Percentiles rank a stretch among this genome's conserved stretches.
phyloP scores from a whole-genome alignment of 495 filamentous ascomycete genomes.

The Elaphomyces granulatus region DNA sequence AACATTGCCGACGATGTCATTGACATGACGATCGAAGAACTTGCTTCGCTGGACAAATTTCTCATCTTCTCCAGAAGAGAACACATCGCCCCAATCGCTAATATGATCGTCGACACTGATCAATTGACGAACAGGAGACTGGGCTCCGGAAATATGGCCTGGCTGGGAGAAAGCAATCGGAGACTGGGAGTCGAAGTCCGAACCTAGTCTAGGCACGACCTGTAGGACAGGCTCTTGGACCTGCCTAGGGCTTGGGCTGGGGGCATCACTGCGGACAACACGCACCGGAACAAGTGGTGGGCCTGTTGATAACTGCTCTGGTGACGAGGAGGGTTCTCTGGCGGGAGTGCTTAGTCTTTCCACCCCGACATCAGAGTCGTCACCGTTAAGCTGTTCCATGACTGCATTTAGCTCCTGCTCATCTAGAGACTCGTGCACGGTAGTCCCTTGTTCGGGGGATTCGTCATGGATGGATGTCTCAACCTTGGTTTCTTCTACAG shows the following conservation, averaged over 20 bases:
- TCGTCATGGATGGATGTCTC: constrained; percentile 5
- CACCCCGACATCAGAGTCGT: constrained; percentile 55
- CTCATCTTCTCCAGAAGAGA: constrained; percentile 67
- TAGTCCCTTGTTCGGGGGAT: not conserved
- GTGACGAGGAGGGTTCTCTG: constrained; percentile 14
- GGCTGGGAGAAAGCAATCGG: constrained; percentile 26
- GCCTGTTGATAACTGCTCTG: constrained; percentile 36
- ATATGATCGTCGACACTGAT: constrained; percentile 51
- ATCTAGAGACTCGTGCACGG: constrained; percentile 34
- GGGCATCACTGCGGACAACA: constrained; percentile 49
- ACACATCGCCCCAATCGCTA: constrained; percentile 84
- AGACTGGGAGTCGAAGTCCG: constrained; percentile 24
- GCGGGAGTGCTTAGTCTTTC: constrained; percentile 41
- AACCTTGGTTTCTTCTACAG: not conserved
- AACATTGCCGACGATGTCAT: constrained; percentile 67
- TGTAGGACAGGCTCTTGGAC: constrained; percentile 34
- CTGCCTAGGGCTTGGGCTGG: constrained; percentile 58
- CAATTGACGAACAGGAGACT: constrained; percentile 49
- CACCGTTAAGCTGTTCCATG: constrained; percentile 66
- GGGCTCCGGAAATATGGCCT: constrained; percentile 23
- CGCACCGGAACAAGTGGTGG: constrained; percentile 40
- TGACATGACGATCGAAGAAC: constrained; percentile 82
- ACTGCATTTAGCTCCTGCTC: constrained; percentile 74
- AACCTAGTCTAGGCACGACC: constrained; percentile 31
- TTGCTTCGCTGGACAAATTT: constrained; percentile 58